Base-by-base conservation (phyloP, 2,329 filamentous ascomycete species). In the Neonectria punicea region DNA sequence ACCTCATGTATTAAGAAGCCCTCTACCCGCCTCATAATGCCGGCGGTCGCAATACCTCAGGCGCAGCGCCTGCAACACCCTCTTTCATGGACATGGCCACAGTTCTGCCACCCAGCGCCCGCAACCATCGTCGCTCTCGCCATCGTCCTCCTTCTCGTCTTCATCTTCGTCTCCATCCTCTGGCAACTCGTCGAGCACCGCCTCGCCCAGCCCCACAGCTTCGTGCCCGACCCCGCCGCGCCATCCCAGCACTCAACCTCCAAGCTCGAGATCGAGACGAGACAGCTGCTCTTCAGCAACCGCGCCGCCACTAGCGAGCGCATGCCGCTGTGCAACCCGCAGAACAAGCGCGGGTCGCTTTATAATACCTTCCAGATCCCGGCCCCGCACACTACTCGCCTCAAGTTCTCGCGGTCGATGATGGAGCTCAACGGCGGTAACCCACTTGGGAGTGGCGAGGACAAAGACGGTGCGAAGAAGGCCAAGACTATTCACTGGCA, bases 401-500 rank as follows among this genome's bases (percentile, higher is more conserved):
- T 74, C 13, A 73, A 74, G 46, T 58, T 55, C 30, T 70, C 70
- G 4, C 66, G 50, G 25, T 74, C 72, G 3, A 72, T 72, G 72
- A 74, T 73, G 72, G 72, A 72, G 36, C 54, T 74, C 1, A 73
- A 73, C 10, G 71, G 70, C 9, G 71, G 63, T 4, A 61, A 36
- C 9, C 72, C 70, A 1, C 61, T 72, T 4, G 65, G 67, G n/a
- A 58, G 51, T 4, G 39, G n/a, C 14, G 50, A 56, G 6, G 68
- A 58, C n/a, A 64, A 67, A 41, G 56, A 60, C 1, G 68, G 46
- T 3, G 58, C 47, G 7, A 66, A 65, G 32, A 73, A 69, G 54
- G 66, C 72, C 6, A 74, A 73, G 43, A 70, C 72, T 3, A 70
- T 75, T 44, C 73, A 73, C 61, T 75, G 71, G 70, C 73, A 75